Evolutionary conservation across 352 stramenopile genomes (phyloP), one percentile per base, ranked within the genome.

Genomic region (Phytophthora sp.): DNA sequence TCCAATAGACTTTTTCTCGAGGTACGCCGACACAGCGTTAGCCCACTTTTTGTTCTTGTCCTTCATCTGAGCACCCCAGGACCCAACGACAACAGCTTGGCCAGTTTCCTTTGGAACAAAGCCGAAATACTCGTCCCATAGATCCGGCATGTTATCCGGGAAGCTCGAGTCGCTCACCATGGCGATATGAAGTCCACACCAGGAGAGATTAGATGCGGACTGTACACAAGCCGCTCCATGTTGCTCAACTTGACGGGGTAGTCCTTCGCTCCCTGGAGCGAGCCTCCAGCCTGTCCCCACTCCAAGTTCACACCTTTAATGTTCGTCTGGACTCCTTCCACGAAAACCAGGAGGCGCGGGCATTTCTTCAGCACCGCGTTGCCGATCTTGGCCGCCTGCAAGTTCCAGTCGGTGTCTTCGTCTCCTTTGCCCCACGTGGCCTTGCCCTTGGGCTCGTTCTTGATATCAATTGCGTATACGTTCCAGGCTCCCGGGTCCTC

Each of bases 391-490:
- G 72, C 67, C 3, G 84, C 81, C 27, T 79, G 73, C 18, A 90
- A 48, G 26, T 75, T 67, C 82, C 81, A 93, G 69, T 93, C 84
- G n/a, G 81, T 91, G 42, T 69, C 54, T 45, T 64, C 52, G 37
- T 88, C 68, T 38, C 77, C 81, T 56, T 71, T 76, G 5, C 79
- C 84, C 84, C 84, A 93, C 30, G 81, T 82, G 1, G 84, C 77
- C 26, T 72, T 85, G 4, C 82, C 82, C 43, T 89, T 87, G 2
- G 84, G 84, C 41, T 93, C 82, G 67, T 91, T 93, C 63, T 93
- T 93, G 59, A 93, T 76, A 46, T 93, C 82, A 27, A 91, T 72
- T 27, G 77, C 84, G 28, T 91, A 65, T 2, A 93, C 82, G 43
- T 93, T 93, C 84, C 84, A 93, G 4, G 77, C 71, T 11, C 69